Evolutionary conservation across 805 yeast genomes (phyloP).

Genomic region (Kazachstania bromeliacearum): DNA sequence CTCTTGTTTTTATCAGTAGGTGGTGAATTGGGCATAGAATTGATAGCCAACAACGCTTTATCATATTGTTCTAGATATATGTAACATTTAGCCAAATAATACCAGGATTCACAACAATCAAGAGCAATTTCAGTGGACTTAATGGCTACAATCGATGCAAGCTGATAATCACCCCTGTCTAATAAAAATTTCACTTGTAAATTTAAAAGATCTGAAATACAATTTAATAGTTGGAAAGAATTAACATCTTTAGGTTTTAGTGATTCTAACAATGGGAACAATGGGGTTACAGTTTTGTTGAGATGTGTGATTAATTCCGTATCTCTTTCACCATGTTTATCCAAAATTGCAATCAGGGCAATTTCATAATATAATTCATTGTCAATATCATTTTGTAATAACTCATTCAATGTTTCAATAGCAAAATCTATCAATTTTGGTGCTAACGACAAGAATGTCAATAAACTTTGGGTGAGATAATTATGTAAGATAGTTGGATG

Average conservation of each 20-base stretch:
- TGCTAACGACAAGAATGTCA: slow-evolving; percentile 16
- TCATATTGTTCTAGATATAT: slow-evolving; percentile 17
- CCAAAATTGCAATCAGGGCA: slow-evolving; percentile 19
- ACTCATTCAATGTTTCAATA: slow-evolving; percentile 11
- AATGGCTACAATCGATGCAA: slow-evolving; percentile 21
- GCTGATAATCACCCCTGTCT: slow-evolving; percentile 16
- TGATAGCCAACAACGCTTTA: slow-evolving; percentile 23
- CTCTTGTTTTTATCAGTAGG: slow-evolving; percentile 17
- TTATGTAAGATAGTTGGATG: slow-evolving; percentile 37
- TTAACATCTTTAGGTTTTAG: slow-evolving; percentile 13
- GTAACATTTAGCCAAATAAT: slow-evolving; percentile 21
- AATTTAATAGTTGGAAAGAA: slow-evolving; percentile 18
- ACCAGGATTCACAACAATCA: slow-evolving; percentile 28
- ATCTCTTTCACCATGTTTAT: slow-evolving; percentile 17
- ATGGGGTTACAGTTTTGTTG: slow-evolving; percentile 13
- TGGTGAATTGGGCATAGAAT: slow-evolving; percentile 25
- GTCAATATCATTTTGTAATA: slow-evolving; percentile 11
- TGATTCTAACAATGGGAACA: slow-evolving; percentile 12
- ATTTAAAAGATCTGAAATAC: slow-evolving; percentile 21
- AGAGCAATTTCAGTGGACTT: slow-evolving; percentile 21
- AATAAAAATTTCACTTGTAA: slow-evolving; percentile 23
- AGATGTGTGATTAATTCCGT: slow-evolving; percentile 15
- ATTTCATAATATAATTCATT: slow-evolving; percentile 20
- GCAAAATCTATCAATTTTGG: slow-evolving; percentile 18
- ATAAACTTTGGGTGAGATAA: slow-evolving; percentile 42